A percentile compares a stretch with the other conserved stretches of the same genome.
These are phyloP conservation scores for Musa schizocarpa DNA, from an alignment of 176 grass and related monocot genomes.

Conservation along the genomic window DNA sequence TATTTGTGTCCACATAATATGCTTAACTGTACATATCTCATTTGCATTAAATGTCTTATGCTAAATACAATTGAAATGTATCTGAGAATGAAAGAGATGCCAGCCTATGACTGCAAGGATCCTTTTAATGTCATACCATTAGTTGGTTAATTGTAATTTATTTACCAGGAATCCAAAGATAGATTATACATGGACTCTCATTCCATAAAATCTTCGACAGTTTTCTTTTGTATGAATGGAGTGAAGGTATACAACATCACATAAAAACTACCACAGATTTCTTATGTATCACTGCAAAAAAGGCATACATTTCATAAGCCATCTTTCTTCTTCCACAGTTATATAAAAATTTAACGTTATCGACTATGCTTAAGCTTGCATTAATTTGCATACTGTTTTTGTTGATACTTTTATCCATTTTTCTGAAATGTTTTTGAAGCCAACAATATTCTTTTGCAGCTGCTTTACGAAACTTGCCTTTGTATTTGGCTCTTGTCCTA, in stretches of 20 bases:
- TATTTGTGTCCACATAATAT: background rate
- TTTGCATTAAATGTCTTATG: background rate
- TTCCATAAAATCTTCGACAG: too few relatives aligned
- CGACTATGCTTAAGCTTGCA: background rate
- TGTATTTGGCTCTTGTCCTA: slow-evolving; percentile 96
- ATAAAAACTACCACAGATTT: too few relatives aligned
- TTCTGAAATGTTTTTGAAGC: background rate
- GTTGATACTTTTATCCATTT: background rate
- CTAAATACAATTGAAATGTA: background rate
- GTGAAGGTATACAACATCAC: too few relatives aligned
- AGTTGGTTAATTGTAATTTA: background rate
- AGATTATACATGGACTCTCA: too few relatives aligned
- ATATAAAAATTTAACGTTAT: too few relatives aligned
- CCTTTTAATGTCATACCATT: background rate
- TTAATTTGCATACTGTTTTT: background rate
- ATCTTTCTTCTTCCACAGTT: too few relatives aligned
- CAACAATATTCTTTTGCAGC: slow-evolving; percentile 34
- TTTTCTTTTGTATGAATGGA: too few relatives aligned
- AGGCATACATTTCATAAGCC: too few relatives aligned
- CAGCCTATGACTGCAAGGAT: background rate
- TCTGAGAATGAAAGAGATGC: background rate
- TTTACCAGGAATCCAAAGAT: background rate
- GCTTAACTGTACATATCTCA: background rate
- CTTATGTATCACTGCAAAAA: too few relatives aligned
- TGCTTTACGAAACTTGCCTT: slow-evolving; percentile 94